Conservation (phyloP, 768 basidiomycete genomes). For the Galerina sulciceps region DNA sequence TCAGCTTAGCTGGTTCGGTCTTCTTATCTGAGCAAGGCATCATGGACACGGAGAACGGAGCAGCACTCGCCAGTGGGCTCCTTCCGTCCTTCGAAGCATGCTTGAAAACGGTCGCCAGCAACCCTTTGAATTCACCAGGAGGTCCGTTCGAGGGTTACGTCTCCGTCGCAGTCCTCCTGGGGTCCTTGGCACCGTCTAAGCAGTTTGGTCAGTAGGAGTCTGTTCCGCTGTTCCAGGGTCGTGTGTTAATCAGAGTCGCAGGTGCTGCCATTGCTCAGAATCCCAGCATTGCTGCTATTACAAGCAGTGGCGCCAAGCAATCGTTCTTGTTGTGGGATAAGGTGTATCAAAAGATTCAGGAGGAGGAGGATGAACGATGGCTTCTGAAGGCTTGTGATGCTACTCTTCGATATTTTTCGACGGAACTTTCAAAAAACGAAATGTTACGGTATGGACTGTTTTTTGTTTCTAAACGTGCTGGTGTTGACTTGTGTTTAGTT, state of each 20-base stretch:
- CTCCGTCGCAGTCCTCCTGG: constrained; percentile 68
- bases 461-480: background rate
- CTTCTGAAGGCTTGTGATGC: constrained; percentile 68
- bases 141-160: constrained; percentile 89
- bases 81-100: constrained; percentile 68
- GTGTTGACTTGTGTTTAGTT: constrained; percentile 35
- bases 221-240: background rate
- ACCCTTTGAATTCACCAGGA: constrained; percentile 58
- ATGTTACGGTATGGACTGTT: constrained; percentile 51
- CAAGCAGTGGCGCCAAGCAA: constrained; percentile 62
- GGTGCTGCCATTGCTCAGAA: constrained; percentile 56
- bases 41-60: constrained; percentile 44
- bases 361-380: constrained; percentile 74
- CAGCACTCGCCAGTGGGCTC: constrained; percentile 57
- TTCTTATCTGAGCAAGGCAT: constrained; percentile 53
- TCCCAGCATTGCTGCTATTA: constrained; percentile 48
- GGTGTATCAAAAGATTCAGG: constrained; percentile 73
- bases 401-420: constrained; percentile 47
- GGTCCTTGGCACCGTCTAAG: constrained; percentile 54
- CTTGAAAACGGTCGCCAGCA: constrained; percentile 66
- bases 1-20: constrained; percentile 59
- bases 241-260: constrained; percentile 10
- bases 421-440: constrained; percentile 57
- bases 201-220: constrained; percentile 52
- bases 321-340: constrained; percentile 90